Evolutionary conservation across 1,284 basidiomycete species (phyloP), one percentile per base, ranked within the genome.

Genomic region (Wallemia hederae): DNA sequence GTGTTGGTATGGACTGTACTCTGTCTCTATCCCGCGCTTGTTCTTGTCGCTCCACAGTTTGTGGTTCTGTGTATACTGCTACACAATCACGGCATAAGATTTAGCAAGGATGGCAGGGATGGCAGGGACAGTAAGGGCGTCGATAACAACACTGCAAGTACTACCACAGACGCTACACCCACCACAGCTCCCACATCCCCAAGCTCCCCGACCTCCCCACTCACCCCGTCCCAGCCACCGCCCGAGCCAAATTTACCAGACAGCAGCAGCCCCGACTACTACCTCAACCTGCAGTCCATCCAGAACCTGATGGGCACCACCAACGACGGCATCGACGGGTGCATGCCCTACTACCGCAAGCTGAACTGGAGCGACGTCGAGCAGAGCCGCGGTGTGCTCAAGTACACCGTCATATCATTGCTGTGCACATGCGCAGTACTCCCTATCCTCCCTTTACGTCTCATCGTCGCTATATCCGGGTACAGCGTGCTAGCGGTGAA

Each of bases 1-100:
- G 66, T 61, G 0, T 58, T 33, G 2, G 56, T 55, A 1, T 68
- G 64, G 64, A 66, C 62, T 0, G 34, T 68, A 14, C 55, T 67
- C 24, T 67, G 66, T 66, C 39, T 49, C n/a, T n/a, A 49, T n/a
- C n/a, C 39, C 39, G 19, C 31, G 31, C 19, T 33, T 33, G 31
- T 7, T 33, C 31, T 33, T 33, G 31, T 33, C 19, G 19, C 7
- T 19, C 39, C n/a, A 15, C 11, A 22, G 22, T 31, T 31, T 31
- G 7, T 17, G 17, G 7, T 31, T 31, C 7, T 31, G 7, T 31
- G 29, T 17, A 17, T 31, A 7, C 7, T 31, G 7, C 17, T 31
- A 31, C 17, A 31, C 29, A 31, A 31, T 31, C 29, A 31, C 29
- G 7, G 7, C 17, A 17, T 31, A 7, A 31, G 29, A 31, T 31